Evolutionary conservation across 495 filamentous ascomycete genomes (phyloP).

Genomic region (Evernia prunastri): DNA sequence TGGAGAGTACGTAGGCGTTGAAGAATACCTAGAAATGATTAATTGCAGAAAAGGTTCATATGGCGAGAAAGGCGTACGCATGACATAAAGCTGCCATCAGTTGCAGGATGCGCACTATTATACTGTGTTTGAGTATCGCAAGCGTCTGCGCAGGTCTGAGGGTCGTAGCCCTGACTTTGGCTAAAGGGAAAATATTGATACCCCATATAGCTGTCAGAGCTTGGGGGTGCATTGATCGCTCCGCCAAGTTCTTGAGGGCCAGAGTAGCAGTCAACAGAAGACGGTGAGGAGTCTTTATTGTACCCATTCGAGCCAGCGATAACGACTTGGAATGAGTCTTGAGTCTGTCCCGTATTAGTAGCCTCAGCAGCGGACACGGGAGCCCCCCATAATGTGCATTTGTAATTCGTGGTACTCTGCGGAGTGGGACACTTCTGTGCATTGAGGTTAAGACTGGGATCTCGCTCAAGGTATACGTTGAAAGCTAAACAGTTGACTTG

Average conservation of each 20-base stretch:
- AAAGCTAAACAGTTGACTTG: slow-evolving; percentile 35
- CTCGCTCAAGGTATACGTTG: slow-evolving; percentile 46
- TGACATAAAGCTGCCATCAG: slow-evolving; percentile 27
- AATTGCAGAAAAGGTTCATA: background rate
- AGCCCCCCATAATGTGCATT: slow-evolving; percentile 48
- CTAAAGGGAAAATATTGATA: slow-evolving; percentile 40
- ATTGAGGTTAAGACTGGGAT: slow-evolving; percentile 36
- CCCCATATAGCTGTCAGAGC: slow-evolving; percentile 34
- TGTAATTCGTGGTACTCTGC: slow-evolving; percentile 43
- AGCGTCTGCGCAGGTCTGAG: slow-evolving; percentile 35
- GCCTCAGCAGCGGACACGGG: slow-evolving; percentile 30
- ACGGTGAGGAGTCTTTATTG: slow-evolving; percentile 30
- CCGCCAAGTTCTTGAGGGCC: slow-evolving; percentile 28
- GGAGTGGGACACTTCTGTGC: slow-evolving; percentile 36
- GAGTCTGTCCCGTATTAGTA: no score
- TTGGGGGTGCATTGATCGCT: slow-evolving; percentile 41
- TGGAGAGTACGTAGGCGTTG: slow-evolving; percentile 41
- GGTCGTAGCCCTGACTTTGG: no score
- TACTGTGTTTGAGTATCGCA: slow-evolving; percentile 38
- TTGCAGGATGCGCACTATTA: slow-evolving; percentile 29
- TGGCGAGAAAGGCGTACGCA: background rate
- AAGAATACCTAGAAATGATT: slow-evolving; percentile 33
- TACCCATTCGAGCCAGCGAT: no score
- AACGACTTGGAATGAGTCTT: no score
- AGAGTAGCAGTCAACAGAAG: slow-evolving; percentile 30